phyloP scores from a whole-genome alignment of 768 basidiomycete species.

The Chalciporus chontae region DNA sequence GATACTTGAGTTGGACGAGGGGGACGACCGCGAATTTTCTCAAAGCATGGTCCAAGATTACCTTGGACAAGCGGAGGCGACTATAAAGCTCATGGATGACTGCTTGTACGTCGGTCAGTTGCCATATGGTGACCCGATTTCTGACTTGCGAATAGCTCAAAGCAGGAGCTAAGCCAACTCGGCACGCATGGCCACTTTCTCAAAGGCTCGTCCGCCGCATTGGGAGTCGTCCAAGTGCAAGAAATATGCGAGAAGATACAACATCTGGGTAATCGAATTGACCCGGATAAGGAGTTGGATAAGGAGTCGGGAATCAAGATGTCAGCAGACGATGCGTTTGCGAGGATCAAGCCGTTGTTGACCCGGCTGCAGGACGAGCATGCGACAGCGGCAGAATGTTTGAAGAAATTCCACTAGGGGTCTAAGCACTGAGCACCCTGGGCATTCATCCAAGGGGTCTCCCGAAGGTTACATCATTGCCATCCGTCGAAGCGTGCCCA shows the following conservation, averaged over 20 bases:
- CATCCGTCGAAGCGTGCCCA: constrained; percentile 12
- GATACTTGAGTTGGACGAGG: constrained; percentile 90
- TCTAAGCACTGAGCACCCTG: constrained; percentile 1
- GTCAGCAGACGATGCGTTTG: constrained; percentile 49
- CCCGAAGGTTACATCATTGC: constrained; percentile 6
- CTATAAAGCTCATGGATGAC: constrained; percentile 75
- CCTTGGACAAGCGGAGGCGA: constrained; percentile 72
- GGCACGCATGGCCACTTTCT: constrained; percentile 87
- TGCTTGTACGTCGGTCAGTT: constrained; percentile 60
- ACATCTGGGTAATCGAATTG: constrained; percentile 60
- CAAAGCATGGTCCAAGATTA: constrained; percentile 75
- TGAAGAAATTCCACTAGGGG: constrained; percentile 41
- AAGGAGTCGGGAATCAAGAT: constrained; percentile 46
- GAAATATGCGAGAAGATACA: constrained; percentile 88
- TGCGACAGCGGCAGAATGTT: constrained; percentile 59
- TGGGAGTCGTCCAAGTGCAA: constrained; percentile 82
- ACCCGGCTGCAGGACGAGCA: constrained; percentile 65
- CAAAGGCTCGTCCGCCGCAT: constrained; percentile 94
- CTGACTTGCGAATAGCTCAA: constrained; percentile 37
- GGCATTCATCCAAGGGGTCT: neutral
- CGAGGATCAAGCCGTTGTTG: constrained; percentile 55
- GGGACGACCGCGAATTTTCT: constrained; percentile 73
- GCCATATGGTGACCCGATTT: constrained; percentile 10
- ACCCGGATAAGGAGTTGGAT: constrained; percentile 62
- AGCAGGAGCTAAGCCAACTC: constrained; percentile 60